Percentiles rank a stretch among this genome's conserved stretches.
Evolutionary conservation across 257 asterid genomes (phyloP).

Genomic region (Verbena officinalis): DNA sequence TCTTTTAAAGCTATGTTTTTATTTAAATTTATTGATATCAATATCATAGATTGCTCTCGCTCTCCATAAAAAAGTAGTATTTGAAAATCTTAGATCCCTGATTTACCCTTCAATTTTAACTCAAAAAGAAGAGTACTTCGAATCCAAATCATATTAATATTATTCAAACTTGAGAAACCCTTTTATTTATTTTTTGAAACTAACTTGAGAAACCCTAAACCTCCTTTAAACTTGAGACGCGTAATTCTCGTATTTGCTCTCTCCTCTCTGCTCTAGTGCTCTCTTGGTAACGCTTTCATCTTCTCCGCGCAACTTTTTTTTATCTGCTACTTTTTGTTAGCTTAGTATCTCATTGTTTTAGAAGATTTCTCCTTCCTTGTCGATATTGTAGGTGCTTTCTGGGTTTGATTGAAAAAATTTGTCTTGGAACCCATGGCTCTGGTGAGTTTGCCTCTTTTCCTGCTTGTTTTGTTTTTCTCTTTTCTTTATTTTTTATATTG

Average conservation of each 20-base stretch:
- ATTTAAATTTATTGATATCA: no score
- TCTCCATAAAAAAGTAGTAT: no score
- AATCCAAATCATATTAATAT: no score
- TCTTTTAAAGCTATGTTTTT: no score
- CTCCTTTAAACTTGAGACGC: not conserved
- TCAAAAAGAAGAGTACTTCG: no score
- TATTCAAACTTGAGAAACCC: no score
- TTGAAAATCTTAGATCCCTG: no score
- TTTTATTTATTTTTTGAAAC: no score
- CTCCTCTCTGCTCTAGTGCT: no score
- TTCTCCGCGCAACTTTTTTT: not conserved
- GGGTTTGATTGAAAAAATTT: constrained; percentile 17
- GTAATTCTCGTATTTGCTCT: constrained; percentile 6
- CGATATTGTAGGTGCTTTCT: constrained; percentile 25
- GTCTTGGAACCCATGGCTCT: constrained; percentile 60
- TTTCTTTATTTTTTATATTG: not conserved
- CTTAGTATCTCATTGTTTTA: not conserved
- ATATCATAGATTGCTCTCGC: no score
- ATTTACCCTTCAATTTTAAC: no score
- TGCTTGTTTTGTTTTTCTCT: not conserved
- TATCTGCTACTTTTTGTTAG: not conserved
- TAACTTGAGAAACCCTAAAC: constrained; percentile 38
- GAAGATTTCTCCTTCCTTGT: not conserved
- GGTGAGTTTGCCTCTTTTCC: constrained; percentile 43
- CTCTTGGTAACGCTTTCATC: no score